Percentiles rank a stretch among this genome's conserved stretches.
phyloP scores from a whole-genome alignment of 805 yeast genomes.

The Candida bentonensis region DNA sequence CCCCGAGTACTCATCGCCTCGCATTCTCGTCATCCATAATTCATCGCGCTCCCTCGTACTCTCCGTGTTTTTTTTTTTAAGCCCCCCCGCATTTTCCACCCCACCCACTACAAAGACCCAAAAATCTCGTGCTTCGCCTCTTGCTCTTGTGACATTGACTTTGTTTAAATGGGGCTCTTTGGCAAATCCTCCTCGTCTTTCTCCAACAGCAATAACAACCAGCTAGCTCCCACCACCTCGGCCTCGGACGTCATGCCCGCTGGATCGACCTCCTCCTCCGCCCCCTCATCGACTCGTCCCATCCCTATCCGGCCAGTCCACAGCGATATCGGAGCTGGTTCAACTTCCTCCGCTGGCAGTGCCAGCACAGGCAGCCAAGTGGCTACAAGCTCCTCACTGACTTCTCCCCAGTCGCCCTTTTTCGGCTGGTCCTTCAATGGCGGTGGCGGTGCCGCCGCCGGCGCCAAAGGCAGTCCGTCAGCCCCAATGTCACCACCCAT shows the following conservation, averaged over 20 bases:
- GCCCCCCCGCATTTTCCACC: background rate
- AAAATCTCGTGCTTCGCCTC: background rate
- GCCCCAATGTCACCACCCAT: constrained; percentile 1
- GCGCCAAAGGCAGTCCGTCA: constrained; percentile 2
- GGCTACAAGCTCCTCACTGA: no score
- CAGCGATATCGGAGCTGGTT: background rate
- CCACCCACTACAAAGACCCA: background rate
- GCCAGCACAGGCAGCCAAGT: no score
- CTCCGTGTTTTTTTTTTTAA: no score
- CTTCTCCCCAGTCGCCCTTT: background rate
- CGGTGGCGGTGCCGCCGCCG: constrained; percentile 2
- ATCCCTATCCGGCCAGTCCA: background rate
- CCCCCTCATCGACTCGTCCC: background rate
- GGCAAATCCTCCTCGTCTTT: background rate
- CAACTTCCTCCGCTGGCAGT: background rate
- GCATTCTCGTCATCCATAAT: no score
- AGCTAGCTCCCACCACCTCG: background rate
- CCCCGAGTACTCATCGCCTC: no score
- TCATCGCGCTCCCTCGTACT: no score
- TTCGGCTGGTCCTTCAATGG: constrained; percentile 6
- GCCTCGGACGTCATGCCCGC: background rate
- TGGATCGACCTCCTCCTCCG: background rate
- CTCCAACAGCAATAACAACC: background rate
- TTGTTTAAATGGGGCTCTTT: background rate
- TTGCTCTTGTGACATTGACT: background rate